phyloP scores from a whole-genome alignment of 768 basidiomycete species.

The Auricularia sp. region DNA sequence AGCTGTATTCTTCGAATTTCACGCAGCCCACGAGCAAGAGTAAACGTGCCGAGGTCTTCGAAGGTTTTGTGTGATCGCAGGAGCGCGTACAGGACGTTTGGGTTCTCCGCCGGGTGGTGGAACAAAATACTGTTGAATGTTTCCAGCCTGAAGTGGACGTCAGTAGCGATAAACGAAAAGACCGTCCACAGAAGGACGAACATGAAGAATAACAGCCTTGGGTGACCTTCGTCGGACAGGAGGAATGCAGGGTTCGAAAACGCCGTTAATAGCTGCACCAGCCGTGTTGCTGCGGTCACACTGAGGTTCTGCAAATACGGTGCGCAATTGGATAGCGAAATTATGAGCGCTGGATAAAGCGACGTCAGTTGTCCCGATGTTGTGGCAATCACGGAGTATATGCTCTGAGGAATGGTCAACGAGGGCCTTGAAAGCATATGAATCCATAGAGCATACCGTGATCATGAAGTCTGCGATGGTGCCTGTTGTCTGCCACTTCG shows the following conservation, averaged over 20 bases:
- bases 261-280: conserved; percentile 83
- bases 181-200: conserved; percentile 45
- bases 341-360: conserved; percentile 86
- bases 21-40: conserved; percentile 70
- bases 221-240: conserved; percentile 90
- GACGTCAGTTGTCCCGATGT: conserved; percentile 74
- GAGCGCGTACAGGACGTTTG: conserved; percentile 80
- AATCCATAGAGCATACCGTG: conserved; percentile 42
- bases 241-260: conserved; percentile 87
- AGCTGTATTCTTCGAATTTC: conserved; percentile 71
- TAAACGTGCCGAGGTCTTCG: conserved; percentile 87
- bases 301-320: conserved; percentile 78
- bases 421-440: not conserved
- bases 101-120: conserved; percentile 63
- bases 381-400: conserved; percentile 84
- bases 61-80: conserved; percentile 77
- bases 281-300: conserved; percentile 69
- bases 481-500: conserved; percentile 67
- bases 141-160: conserved; percentile 53
- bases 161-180: not conserved
- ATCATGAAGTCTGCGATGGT: conserved; percentile 81
- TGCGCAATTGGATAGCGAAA: conserved; percentile 79
- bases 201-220: conserved; percentile 87
- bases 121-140: conserved; percentile 80
- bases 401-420: conserved; percentile 41